phyloP scores from a whole-genome alignment of 352 stramenopile genomes.

The Phytophthora chlamydospora region DNA sequence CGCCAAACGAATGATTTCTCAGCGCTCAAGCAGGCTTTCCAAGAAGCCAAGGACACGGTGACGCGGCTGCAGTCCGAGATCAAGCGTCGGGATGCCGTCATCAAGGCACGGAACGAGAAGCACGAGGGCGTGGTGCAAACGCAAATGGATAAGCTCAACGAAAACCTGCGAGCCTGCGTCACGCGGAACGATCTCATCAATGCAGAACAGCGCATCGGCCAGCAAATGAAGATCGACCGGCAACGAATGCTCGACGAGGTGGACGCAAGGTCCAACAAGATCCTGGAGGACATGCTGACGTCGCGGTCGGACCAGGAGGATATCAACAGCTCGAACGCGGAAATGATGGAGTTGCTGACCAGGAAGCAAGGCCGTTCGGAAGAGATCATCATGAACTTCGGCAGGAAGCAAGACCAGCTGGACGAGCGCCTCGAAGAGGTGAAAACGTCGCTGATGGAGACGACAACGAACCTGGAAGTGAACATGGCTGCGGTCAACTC shows the following conservation, averaged over 20 bases:
- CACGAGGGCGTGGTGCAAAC: conserved; percentile 72
- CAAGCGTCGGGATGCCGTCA: conserved; percentile 78
- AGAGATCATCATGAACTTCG: conserved; percentile 64
- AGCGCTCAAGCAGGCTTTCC: conserved; percentile 59
- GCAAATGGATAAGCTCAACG: conserved; percentile 83
- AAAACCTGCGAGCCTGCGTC: conserved; percentile 72
- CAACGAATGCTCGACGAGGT: conserved; percentile 65
- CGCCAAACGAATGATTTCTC: conserved; percentile 81
- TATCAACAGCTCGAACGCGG: conserved; percentile 78
- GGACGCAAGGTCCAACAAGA: conserved; percentile 65
- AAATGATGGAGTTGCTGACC: conserved; percentile 60
- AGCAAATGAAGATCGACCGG: conserved; percentile 76
- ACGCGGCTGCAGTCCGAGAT: conserved; percentile 78
- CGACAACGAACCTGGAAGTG: conserved; percentile 52
- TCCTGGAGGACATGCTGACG: conserved; percentile 66
- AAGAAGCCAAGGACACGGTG: conserved; percentile 79
- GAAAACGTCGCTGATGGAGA: conserved; percentile 61
- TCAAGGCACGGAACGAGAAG: conserved; percentile 80
- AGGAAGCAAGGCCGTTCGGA: conserved; percentile 61
- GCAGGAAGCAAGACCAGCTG: conserved; percentile 49
- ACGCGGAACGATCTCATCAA: conserved; percentile 82
- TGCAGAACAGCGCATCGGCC: conserved; percentile 71
- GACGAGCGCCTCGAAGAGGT: conserved; percentile 44
- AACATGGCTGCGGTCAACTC: conserved; percentile 43
- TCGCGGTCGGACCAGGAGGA: conserved; percentile 79